Percentiles rank a stretch among this genome's conserved stretches.
Conservation (phyloP, 2,329 filamentous ascomycete species). For the Fusarium staphyleae region DNA sequence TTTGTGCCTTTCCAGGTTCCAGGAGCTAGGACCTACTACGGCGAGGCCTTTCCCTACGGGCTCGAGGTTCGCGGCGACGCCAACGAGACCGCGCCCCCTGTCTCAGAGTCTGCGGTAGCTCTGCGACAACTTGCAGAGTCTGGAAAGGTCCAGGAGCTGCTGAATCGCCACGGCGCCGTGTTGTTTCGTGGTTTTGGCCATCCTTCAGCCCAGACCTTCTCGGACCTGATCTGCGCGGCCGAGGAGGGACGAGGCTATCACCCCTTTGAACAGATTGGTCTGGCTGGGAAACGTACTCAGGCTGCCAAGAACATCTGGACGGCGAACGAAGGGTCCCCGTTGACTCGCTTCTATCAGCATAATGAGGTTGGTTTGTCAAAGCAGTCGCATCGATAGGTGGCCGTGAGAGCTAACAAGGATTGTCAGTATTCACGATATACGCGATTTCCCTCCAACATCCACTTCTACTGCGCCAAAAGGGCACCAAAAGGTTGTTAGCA, state of each 20-base stretch:
- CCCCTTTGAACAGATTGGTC: constrained; percentile 21
- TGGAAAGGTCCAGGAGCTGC: constrained; percentile 7
- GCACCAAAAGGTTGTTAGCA: constrained; percentile 15
- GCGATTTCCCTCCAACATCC: constrained; percentile 22
- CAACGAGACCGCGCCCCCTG: neutral
- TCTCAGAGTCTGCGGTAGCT: neutral
- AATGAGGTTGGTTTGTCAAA: constrained; percentile 14
- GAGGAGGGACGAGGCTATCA: constrained; percentile 17
- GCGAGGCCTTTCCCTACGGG: constrained; percentile 10
- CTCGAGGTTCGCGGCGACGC: neutral
- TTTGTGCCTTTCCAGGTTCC: constrained; percentile 15
- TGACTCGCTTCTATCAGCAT: constrained; percentile 23
- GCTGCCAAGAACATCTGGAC: constrained; percentile 18
- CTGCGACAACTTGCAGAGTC: constrained; percentile 8
- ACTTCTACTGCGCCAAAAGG: constrained; percentile 24
- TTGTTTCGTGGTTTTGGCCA: constrained; percentile 17
- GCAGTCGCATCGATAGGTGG: neutral
- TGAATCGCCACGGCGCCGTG: constrained; percentile 14
- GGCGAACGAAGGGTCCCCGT: constrained; percentile 18
- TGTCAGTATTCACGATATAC: constrained; percentile 23
- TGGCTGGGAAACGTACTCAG: constrained; percentile 18
- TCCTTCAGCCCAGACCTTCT: constrained; percentile 20
- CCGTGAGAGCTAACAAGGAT: neutral
- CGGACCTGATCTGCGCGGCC: constrained; percentile 7
- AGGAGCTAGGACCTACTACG: constrained; percentile 15